phyloP scores from a whole-genome alignment of 257 asterid species.

The Thymus mandschuricus region DNA sequence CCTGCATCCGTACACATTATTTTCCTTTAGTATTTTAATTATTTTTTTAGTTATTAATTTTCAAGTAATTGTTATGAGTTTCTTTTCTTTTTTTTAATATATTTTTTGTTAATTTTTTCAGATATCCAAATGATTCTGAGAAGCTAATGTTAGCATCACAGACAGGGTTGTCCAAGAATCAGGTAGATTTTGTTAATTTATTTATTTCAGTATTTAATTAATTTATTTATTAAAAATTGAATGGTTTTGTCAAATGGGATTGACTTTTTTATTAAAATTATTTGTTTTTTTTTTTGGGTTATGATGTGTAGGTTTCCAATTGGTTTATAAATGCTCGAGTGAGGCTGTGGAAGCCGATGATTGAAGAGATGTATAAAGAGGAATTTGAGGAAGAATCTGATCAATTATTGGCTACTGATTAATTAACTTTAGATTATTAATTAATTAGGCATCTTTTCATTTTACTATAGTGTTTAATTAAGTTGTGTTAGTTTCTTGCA shows the following conservation, averaged over 20 bases:
- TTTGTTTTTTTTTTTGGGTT: neutral
- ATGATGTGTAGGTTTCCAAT: constrained; percentile 58
- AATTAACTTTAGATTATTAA: constrained; percentile 22
- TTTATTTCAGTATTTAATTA: neutral
- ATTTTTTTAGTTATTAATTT: too few species aligned
- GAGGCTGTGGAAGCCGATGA: constrained; percentile 96
- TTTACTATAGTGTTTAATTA: neutral
- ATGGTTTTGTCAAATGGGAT: too few species aligned
- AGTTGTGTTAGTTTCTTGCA: neutral
- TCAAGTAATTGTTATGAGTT: too few species aligned
- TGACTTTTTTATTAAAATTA: neutral
- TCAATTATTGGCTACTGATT: constrained; percentile 39
- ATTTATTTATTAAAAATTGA: neutral
- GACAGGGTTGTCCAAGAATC: constrained; percentile 92
- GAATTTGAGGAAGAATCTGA: constrained; percentile 82
- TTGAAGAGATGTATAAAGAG: constrained; percentile 88
- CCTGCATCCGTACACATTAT: constrained; percentile 69
- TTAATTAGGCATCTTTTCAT: neutral
- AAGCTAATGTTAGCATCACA: constrained; percentile 88
- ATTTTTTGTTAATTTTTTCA: constrained; percentile 22
- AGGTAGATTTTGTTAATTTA: constrained; percentile 42
- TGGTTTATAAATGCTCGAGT: constrained; percentile 96
- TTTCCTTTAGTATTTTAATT: too few species aligned
- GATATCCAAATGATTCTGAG: constrained; percentile 89
- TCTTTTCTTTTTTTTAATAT: too few species aligned